Percentiles rank a stretch among this genome's conserved stretches.
phyloP scores from a whole-genome alignment of 306 rosid genomes.

The Myrica gale region DNA sequence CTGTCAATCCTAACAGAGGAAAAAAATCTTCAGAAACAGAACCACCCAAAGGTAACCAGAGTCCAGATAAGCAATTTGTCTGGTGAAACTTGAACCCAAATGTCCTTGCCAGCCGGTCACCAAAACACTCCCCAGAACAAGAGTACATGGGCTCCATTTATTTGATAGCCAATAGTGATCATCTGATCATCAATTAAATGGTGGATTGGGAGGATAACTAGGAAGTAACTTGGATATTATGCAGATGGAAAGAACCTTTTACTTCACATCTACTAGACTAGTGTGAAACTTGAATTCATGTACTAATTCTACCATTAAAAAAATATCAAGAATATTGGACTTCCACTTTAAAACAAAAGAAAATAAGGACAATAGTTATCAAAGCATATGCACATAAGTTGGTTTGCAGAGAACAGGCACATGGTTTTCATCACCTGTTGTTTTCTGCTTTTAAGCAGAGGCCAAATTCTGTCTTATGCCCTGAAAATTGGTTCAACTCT shows the following conservation, averaged over 20 bases:
- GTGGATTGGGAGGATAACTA: neutral
- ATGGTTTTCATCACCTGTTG: neutral
- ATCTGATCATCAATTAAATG: neutral
- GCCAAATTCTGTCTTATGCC: neutral
- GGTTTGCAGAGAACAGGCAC: neutral
- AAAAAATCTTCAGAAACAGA: slow-evolving; percentile 50
- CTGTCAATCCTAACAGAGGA: slow-evolving; percentile 46
- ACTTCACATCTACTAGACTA: slow-evolving; percentile 10
- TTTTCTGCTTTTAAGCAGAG: neutral
- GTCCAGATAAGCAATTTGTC: neutral
- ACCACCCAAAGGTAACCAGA: slow-evolving; percentile 34
- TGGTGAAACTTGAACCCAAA: slow-evolving; percentile 31
- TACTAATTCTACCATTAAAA: neutral
- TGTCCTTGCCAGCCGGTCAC: slow-evolving; percentile 30
- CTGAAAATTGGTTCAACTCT: slow-evolving; percentile 28
- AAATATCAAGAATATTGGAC: neutral
- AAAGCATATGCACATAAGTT: neutral
- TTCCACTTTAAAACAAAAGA: neutral
- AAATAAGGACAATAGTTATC: neutral
- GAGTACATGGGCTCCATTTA: neutral
- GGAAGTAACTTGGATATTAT: neutral
- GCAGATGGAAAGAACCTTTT: slow-evolving; percentile 16
- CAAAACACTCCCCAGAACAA: slow-evolving; percentile 7
- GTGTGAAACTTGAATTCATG: slow-evolving; percentile 16
- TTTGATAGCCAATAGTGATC: neutral